phyloP scores from a whole-genome alignment of 1,139 yeast genomes.

The Pneumocystis jirovecii region DNA sequence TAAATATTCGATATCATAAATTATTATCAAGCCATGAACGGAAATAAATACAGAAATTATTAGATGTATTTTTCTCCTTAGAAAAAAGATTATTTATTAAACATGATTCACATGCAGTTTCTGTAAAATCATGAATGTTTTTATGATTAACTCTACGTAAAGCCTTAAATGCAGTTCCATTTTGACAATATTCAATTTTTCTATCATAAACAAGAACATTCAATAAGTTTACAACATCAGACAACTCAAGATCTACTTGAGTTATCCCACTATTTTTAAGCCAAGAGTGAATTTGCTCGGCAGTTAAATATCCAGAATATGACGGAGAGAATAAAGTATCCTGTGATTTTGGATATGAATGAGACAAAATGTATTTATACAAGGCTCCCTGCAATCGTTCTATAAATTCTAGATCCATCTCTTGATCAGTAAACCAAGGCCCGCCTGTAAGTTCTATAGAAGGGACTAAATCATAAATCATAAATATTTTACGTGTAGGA shows the following conservation, averaged over 20 bases:
- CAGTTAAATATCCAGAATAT: constrained; percentile 50
- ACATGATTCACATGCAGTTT: constrained; percentile 26
- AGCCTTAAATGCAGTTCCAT: constrained; percentile 31
- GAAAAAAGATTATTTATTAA: constrained; percentile 21
- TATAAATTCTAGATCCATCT: constrained; percentile 84
- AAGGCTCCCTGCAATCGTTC: constrained; percentile 68
- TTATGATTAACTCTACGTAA: constrained; percentile 4
- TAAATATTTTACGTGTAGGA: constrained; percentile 93
- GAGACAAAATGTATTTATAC: constrained; percentile 71
- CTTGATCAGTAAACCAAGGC: constrained; percentile 97
- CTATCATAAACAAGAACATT: constrained; percentile 82
- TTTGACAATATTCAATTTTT: constrained; percentile 50
- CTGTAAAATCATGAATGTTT: constrained; percentile 25
- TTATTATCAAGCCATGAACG: background rate
- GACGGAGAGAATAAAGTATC: constrained; percentile 32
- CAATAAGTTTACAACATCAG: constrained; percentile 68
- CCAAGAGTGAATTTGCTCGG: constrained; percentile 60
- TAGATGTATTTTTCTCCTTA: background rate
- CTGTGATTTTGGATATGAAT: constrained; percentile 51
- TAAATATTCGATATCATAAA: background rate
- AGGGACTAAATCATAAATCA: constrained; percentile 87
- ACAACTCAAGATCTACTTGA: constrained; percentile 57
- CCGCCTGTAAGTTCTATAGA: constrained; percentile 95
- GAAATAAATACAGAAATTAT: background rate
- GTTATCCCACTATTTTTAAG: constrained; percentile 54